Evolutionary conservation across 2,329 filamentous ascomycete genomes (phyloP), one percentile per base, ranked within the genome.

Genomic region (Tolypocladium ovalisporum): DNA sequence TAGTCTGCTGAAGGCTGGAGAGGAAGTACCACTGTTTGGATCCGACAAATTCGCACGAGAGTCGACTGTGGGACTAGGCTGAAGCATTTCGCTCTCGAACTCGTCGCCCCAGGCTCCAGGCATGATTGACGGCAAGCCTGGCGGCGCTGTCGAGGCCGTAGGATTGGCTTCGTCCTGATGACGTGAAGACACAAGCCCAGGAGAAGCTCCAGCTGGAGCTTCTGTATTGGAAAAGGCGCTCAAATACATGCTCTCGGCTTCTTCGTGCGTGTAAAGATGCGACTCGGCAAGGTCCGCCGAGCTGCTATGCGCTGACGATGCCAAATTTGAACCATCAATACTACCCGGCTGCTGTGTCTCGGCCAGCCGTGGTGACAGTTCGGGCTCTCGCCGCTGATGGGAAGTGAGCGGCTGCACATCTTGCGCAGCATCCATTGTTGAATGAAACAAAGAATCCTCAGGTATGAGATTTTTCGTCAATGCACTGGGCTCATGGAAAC

Each of bases 191-290:
- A 24, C 53, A 17, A 52, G 54, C 15, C 61, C 55, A 8, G 54
- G 27, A 6, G 51, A 27, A 2, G 54, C 49, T 8, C 58, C 56
- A 2, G 56, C 65, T 12, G 71, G 67, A 2, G 67, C 66, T 37
- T 72, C 68, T 2, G 71, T 68, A 32, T 79, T 72, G 2, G 84
- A 86, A 55, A 87, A 81, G 1, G 84, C 84, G 61, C 84, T 93
- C 85, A 91, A 86, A 64, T 94, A 95, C 85, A 95, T 89, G 68
- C 90, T 94, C 66, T 90, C 85, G 0, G 88, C 89, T 61, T 93
- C 88, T 60, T 90, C 87, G 58, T 90, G 88, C 39, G 83, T 90
- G 65, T 88, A 93, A 1, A 91, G 66, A 44, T 82, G 85, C 6
- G 89, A 93, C 60, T 82, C 75, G 3, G 80, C 71, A 24, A 88